Evolutionary conservation across 2,329 filamentous ascomycete genomes (phyloP).

Genomic region (Trichothecium roseum): DNA sequence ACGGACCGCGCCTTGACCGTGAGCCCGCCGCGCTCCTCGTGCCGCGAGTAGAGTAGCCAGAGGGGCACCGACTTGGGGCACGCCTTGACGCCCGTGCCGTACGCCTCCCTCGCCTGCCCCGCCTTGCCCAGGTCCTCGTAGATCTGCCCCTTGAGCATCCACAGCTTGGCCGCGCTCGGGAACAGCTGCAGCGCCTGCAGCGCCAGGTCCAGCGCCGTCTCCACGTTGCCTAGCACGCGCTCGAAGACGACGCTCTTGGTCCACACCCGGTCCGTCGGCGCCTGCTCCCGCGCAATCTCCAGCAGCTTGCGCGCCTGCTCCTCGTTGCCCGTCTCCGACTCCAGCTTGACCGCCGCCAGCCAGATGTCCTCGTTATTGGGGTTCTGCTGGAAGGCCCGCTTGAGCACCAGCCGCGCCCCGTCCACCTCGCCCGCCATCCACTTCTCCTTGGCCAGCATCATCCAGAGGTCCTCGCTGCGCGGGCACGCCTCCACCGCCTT

Average conservation of each 20-base stretch:
- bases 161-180: slow-evolving; percentile 77
- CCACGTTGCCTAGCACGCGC: slow-evolving; percentile 67
- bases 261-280: slow-evolving; percentile 92
- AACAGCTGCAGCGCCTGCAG: slow-evolving; percentile 81
- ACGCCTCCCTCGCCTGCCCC: slow-evolving; percentile 81
- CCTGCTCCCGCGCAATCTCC: slow-evolving; percentile 72
- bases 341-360: slow-evolving; percentile 90
- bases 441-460: slow-evolving; percentile 91
- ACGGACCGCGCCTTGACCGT: slow-evolving; percentile 89
- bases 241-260: slow-evolving; percentile 95
- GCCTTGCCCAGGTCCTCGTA: slow-evolving; percentile 76
- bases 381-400: slow-evolving; percentile 85
- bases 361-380: slow-evolving; percentile 97
- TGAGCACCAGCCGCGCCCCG: slow-evolving; percentile 76
- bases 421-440: slow-evolving; percentile 84
- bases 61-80: slow-evolving; percentile 76
- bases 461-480: slow-evolving; percentile 84
- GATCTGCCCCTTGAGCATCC: slow-evolving; percentile 98
- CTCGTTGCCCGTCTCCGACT: slow-evolving; percentile 77
- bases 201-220: slow-evolving; percentile 76
- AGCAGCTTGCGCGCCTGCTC: slow-evolving; percentile 77
- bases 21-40: slow-evolving; percentile 78
- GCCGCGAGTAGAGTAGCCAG: slow-evolving; percentile 78
- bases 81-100: slow-evolving; percentile 76
- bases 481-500: slow-evolving; percentile 92